Percentiles rank a stretch among this genome's conserved stretches.
phyloP scores from a whole-genome alignment of 2,329 filamentous ascomycete genomes.

The Phaeosphaeriaceae sp. region DNA sequence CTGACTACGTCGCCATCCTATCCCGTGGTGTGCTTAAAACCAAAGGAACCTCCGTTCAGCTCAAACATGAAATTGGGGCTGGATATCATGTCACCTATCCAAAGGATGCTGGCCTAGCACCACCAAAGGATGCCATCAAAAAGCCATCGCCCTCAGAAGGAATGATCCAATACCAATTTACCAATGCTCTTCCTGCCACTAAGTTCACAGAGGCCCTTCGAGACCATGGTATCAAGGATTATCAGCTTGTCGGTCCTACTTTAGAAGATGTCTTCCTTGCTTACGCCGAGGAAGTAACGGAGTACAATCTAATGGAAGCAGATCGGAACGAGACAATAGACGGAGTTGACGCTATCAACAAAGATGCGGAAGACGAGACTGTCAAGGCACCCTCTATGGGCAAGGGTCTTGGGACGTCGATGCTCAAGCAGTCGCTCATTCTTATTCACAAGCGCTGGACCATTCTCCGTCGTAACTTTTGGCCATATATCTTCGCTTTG shows the following conservation, averaged over 20 bases:
- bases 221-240: constrained; percentile 70
- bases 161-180: constrained; percentile 73
- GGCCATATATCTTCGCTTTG: constrained; percentile 77
- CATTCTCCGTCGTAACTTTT: constrained; percentile 77
- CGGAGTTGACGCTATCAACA: constrained; percentile 18
- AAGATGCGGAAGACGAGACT: constrained; percentile 32
- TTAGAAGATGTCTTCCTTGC: constrained; percentile 93
- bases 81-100: constrained; percentile 73
- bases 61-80: constrained; percentile 81
- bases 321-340: constrained; percentile 28
- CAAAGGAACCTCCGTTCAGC: constrained; percentile 80
- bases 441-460: constrained; percentile 79
- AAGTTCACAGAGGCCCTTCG: constrained; percentile 74
- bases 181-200: constrained; percentile 73
- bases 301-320: constrained; percentile 52
- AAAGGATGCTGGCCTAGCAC: constrained; percentile 51
- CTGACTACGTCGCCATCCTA: constrained; percentile 86
- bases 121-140: constrained; percentile 55
- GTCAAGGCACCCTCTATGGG: constrained; percentile 57
- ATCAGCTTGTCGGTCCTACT: constrained; percentile 85
- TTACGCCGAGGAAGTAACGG: constrained; percentile 78
- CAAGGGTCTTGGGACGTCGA: constrained; percentile 72
- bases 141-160: constrained; percentile 61
- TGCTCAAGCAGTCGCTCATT: constrained; percentile 72
- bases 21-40: constrained; percentile 84